Base-by-base conservation (phyloP, 192 early-diverging fungal genomes). In the Podila minutissima region DNA sequence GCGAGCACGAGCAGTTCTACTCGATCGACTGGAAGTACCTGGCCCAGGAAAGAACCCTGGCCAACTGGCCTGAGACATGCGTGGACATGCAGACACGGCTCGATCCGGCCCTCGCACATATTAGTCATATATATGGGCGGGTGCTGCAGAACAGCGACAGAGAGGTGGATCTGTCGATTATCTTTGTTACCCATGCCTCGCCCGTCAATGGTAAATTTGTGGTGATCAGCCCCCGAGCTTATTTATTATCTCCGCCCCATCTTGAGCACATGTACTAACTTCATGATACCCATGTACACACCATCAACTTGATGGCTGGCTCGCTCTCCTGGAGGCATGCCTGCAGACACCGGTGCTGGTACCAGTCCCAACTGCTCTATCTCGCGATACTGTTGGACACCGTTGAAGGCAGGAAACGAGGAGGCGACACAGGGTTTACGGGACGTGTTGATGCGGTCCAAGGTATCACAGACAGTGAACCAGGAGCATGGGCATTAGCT, bases 141-240 rank as follows among this genome's bases (percentile, higher is more conserved):
- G 15, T 35, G 31, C 11, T 66, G 1, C 19, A 17, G 19, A 38
- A 19, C 20, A 64, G 57, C 15, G 51, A 53, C 17, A 46, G 20
- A 31, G 71, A 73, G 4, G 32, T 60, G 9, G 75, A 79, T 66
- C 35, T 81, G 2, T 81, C 77, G 12, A 69, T 81, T 22, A 48
- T 81, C 17, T 73, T 81, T 53, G 71, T 81, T 46, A 81, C 77
- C 7, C 77, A 81, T 53, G 77, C 77, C 9, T 81, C 77, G 0
- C 71, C 77, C 24, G 71, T 81, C 77, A 81, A 81, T 73, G 75
- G 75, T 67, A 66, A 24, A 13, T 15, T 22, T 8, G 12, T 9
- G 5, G 38, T 41, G 38, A 2, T 35, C 33, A 35, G 3, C 7
- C 33, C 4, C 35, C 9, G 35, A 37, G 9, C 41, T 24, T 24